These are phyloP conservation scores for Carnegiea gigantea DNA, from an alignment of 179 eudicot species.

Conservation along the genomic window DNA sequence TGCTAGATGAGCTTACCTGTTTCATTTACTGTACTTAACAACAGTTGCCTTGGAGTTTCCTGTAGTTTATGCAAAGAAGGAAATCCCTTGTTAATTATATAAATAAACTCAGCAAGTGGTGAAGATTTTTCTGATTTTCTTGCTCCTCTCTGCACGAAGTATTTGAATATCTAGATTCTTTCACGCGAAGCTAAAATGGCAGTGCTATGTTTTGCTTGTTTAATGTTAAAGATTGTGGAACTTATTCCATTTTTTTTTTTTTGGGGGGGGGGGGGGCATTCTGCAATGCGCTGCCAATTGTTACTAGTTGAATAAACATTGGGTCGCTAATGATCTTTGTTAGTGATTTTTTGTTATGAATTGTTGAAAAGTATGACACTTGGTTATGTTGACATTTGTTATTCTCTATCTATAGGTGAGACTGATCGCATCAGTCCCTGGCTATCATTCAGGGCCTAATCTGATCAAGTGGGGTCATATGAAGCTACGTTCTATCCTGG, in stretches of 20 bases:
- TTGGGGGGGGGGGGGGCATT: no score
- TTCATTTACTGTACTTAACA: background rate
- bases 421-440: constrained; percentile 93
- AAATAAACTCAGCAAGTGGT: background rate
- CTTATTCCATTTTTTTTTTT: background rate
- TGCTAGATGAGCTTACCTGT: background rate
- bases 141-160: background rate
- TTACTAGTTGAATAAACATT: background rate
- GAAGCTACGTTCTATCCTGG: constrained; percentile 81
- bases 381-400: background rate
- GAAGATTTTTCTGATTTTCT: background rate
- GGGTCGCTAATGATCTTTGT: background rate
- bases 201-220: background rate
- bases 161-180: background rate
- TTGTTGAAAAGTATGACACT: background rate
- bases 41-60: background rate
- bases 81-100: background rate
- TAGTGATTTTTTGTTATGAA: background rate
- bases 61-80: background rate
- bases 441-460: constrained; percentile 80
- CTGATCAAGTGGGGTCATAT: constrained; percentile 96
- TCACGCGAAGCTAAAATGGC: background rate
- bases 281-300: background rate
- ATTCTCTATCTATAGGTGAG: constrained; percentile 56
- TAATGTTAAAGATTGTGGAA: background rate